These are phyloP conservation scores for Solanum tacnaense DNA, from an alignment of 257 asterid genomes.

Conservation along the genomic window DNA sequence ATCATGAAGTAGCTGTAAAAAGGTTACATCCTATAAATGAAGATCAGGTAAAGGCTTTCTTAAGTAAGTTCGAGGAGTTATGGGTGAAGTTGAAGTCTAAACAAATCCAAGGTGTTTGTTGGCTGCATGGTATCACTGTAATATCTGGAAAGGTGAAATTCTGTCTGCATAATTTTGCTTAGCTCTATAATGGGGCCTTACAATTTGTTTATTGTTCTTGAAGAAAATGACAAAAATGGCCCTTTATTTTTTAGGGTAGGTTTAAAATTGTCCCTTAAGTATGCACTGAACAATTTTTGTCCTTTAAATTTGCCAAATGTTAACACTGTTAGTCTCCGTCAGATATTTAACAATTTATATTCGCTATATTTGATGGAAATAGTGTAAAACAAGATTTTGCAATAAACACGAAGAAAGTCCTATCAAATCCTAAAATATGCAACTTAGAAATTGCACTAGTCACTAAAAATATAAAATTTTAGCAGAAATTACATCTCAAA, in stretches of 20 bases:
- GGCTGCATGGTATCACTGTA: conserved; percentile 55
- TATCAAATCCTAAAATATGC: neutral
- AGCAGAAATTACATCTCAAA: neutral
- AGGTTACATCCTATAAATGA: conserved; percentile 40
- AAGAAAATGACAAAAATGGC: neutral
- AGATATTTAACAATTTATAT: neutral
- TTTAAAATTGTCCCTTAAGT: neutral
- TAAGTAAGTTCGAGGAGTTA: conserved; percentile 22
- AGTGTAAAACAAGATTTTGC: neutral
- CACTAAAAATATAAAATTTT: neutral
- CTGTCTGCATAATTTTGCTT: neutral
- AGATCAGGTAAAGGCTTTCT: conserved; percentile 22
- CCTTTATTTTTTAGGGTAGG: neutral
- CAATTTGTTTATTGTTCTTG: neutral
- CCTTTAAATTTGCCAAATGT: neutral
- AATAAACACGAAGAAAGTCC: neutral
- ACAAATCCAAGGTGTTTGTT: conserved; percentile 39
- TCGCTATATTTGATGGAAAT: neutral
- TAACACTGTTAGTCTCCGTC: neutral
- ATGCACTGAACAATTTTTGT: neutral
- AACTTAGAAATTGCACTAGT: neutral
- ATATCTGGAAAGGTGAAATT: conserved; percentile 27
- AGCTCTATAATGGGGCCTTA: neutral
- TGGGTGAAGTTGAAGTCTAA: conserved; percentile 30
- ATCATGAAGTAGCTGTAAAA: conserved; percentile 58